phyloP scores from a whole-genome alignment of 495 filamentous ascomycete species.

The Bacidia rubella region DNA sequence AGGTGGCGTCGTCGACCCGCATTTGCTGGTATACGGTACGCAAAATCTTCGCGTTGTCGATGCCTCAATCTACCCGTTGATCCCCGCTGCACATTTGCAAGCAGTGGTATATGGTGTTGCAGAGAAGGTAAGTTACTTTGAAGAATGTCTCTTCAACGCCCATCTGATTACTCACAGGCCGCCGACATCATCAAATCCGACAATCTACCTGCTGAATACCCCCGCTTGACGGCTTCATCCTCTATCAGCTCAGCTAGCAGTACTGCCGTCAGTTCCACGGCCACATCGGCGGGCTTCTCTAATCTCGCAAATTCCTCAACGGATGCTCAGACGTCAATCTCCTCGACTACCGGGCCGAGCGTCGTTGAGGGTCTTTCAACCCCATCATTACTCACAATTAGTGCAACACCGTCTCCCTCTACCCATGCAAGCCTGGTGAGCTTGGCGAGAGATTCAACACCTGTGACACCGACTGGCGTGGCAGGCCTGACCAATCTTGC shows the following conservation, averaged over 20 bases:
- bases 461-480: too few relatives aligned
- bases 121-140: slow-evolving; percentile 28
- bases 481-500: neutral
- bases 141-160: slow-evolving; percentile 1
- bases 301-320: neutral
- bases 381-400: neutral
- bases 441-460: too few relatives aligned
- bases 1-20: slow-evolving; percentile 37
- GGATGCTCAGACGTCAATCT: neutral
- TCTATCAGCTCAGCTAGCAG: neutral
- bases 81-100: slow-evolving; percentile 37
- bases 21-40: slow-evolving; percentile 35
- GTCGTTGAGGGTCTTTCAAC: neutral
- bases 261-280: neutral
- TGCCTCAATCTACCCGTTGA: slow-evolving; percentile 32
- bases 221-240: neutral
- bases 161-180: slow-evolving; percentile 13
- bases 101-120: slow-evolving; percentile 37
- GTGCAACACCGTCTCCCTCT: neutral
- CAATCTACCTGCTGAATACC: slow-evolving; percentile 5
- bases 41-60: slow-evolving; percentile 39
- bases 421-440: neutral
- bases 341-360: neutral
- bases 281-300: neutral
- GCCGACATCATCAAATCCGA: slow-evolving; percentile 22